phyloP scores from a whole-genome alignment of 2,329 filamentous ascomycete genomes.

The Leptographium radiaticola region DNA sequence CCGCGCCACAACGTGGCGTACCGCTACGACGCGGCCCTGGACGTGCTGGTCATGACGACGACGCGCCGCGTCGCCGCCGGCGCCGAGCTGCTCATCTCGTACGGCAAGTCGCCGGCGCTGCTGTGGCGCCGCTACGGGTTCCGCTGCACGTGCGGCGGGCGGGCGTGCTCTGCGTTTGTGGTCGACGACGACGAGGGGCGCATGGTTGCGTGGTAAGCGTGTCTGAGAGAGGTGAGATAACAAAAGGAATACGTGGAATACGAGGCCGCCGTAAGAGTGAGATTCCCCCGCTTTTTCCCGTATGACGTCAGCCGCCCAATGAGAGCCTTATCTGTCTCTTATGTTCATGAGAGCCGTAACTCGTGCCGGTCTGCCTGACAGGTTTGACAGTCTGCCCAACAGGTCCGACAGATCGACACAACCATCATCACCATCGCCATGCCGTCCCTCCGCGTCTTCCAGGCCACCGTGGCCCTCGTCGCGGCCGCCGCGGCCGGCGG shows the following conservation, averaged over 20 bases:
- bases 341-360: too few species aligned
- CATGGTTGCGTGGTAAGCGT: not conserved
- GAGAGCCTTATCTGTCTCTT: too few species aligned
- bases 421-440: not conserved
- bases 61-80: slow-evolving; percentile 5
- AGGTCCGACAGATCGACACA: too few species aligned
- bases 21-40: slow-evolving; percentile 20
- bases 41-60: slow-evolving; percentile 28
- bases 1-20: slow-evolving; percentile 30
- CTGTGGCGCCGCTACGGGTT: slow-evolving; percentile 13
- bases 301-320: too few species aligned
- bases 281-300: too few species aligned
- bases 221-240: too few species aligned
- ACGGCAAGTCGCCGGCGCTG: slow-evolving; percentile 11
- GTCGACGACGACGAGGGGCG: slow-evolving; percentile 3
- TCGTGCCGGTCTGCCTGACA: too few species aligned
- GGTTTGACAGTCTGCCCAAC: too few species aligned
- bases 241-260: too few species aligned
- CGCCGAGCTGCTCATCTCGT: slow-evolving; percentile 14
- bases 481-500: slow-evolving; percentile 30
- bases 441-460: not conserved
- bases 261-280: too few species aligned
- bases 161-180: slow-evolving; percentile 6
- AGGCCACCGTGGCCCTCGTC: slow-evolving; percentile 31
- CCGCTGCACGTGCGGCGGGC: slow-evolving; percentile 12